Evolutionary conservation across 2,329 filamentous ascomycete species (phyloP), one percentile per base, ranked within the genome.

Genomic region (Botrytis galanthina): DNA sequence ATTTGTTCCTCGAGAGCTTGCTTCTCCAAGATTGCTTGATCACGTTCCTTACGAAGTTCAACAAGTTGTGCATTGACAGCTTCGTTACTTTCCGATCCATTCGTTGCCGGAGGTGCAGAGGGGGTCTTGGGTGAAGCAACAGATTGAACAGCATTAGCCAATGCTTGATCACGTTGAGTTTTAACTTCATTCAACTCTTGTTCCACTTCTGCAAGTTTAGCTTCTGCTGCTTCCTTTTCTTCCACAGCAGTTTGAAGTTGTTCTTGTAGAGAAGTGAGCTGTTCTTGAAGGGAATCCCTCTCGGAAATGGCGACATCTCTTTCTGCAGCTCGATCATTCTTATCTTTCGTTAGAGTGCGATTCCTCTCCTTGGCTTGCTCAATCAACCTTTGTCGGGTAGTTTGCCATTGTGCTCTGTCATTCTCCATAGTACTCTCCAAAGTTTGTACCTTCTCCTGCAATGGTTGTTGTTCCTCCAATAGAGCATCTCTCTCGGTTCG

Each of bases 11-110:
- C 89, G n/a, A 93, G 85, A 3, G 85, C 85, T 29, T 90, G 86
- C 81, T 93, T 94, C 80, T 96, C 90, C 16, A 89, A 85, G 10
- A 84, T 90, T 71, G 91, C 87, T 2, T 85, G 85, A 61, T 91
- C 89, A 16, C 96, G 86, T 77, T 95, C 89, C 76, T 90, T 88
- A 35, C 83, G 86, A 22, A 85, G 81, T 60, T 84, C 81, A 3
- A 80, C 76, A 12, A 90, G 82, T 75, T 89, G 84, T 75, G 85
- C 83, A 75, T 89, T 85, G 29, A 88, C 79, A 66, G 84, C 82
- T 14, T 82, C 76, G 8, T 85, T 79, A 78, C 87, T 82, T 84
- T 92, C 81, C 85, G 87, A 74, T 86, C 85, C 68, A 84, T 54
- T 54, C 48, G 86, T 44, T 81, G 84, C 67, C 84, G 83, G 76